Conservation (phyloP, 1,284 basidiomycete species). For the Sphagnurus paluster region DNA sequence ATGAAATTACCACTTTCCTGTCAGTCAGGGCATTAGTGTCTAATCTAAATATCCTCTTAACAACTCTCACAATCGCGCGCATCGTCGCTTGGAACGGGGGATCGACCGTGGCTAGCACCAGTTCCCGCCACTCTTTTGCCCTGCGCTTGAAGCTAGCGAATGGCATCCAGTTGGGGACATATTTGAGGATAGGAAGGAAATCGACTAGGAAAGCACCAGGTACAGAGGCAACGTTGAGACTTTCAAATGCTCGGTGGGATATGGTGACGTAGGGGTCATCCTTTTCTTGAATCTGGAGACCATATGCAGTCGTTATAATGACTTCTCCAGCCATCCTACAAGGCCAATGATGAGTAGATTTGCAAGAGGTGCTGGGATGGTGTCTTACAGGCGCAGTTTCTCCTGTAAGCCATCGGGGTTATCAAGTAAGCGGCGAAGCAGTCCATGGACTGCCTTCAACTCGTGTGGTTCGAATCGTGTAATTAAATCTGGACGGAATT, state of each 20-base stretch:
- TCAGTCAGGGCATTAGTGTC: neutral
- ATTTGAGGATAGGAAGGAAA: constrained; percentile 26
- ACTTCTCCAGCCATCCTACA: constrained; percentile 25
- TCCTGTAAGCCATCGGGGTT: constrained; percentile 19
- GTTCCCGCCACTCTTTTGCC: constrained; percentile 34
- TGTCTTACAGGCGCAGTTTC: constrained; percentile 25
- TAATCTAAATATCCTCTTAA: neutral
- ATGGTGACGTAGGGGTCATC: constrained; percentile 21
- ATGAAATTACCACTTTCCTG: constrained; percentile 15
- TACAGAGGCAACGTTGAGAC: constrained; percentile 15
- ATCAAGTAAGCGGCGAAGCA: constrained; percentile 23
- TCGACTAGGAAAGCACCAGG: constrained; percentile 25
- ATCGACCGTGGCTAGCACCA: constrained; percentile 25
- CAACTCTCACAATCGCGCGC: constrained; percentile 20
- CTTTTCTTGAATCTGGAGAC: constrained; percentile 14
- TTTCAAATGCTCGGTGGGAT: constrained; percentile 16
- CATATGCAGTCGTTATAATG: constrained; percentile 24
- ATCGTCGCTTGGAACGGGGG: constrained; percentile 34
- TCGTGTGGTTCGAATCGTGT: constrained; percentile 19
- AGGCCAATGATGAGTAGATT: neutral
- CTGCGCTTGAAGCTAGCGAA: constrained; percentile 40
- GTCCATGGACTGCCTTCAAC: constrained; percentile 16
- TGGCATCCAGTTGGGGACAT: constrained; percentile 45
- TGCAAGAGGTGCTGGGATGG: neutral
- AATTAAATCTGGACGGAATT: constrained; percentile 20